phyloP scores from a whole-genome alignment of 129 eudicot genomes.

The carrot (Daucus carota) region DNA sequence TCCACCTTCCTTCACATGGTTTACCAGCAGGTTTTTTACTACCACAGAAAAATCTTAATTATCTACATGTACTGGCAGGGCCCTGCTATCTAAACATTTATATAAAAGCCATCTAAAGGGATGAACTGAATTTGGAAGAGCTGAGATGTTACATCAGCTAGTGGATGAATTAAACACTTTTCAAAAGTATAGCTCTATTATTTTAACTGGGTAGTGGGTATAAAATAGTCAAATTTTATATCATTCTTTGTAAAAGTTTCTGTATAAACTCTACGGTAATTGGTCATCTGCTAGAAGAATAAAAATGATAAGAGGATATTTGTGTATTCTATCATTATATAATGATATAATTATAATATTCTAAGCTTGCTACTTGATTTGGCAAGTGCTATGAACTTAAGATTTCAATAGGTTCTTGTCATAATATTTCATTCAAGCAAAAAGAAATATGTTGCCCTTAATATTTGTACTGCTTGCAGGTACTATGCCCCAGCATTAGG shows the following conservation, averaged over 20 bases:
- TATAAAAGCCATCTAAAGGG: not conserved
- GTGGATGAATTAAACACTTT: not conserved
- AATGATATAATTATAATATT: not conserved
- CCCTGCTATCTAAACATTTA: not conserved
- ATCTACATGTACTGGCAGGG: not conserved
- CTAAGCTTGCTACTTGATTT: not conserved
- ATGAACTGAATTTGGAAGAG: not conserved
- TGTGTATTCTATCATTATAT: not conserved
- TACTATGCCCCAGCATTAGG: conserved; percentile 99
- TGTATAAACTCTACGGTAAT: not conserved
- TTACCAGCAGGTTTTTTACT: conserved; percentile 67
- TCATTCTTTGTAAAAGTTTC: not conserved
- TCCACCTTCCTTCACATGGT: conserved; percentile 99
- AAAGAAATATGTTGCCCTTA: not conserved
- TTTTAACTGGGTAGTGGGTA: not conserved
- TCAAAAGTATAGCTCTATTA: not conserved
- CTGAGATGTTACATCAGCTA: not conserved
- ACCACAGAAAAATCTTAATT: not conserved
- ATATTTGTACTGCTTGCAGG: conserved; percentile 33
- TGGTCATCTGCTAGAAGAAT: not conserved
- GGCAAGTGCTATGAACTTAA: not conserved
- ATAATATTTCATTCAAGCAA: not conserved
- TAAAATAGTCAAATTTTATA: not conserved
- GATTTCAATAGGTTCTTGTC: not conserved
- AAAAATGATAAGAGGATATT: not conserved